Evolutionary conservation across 495 filamentous ascomycete species (phyloP).

Genomic region (Penicillium macrosclerotiorum): DNA sequence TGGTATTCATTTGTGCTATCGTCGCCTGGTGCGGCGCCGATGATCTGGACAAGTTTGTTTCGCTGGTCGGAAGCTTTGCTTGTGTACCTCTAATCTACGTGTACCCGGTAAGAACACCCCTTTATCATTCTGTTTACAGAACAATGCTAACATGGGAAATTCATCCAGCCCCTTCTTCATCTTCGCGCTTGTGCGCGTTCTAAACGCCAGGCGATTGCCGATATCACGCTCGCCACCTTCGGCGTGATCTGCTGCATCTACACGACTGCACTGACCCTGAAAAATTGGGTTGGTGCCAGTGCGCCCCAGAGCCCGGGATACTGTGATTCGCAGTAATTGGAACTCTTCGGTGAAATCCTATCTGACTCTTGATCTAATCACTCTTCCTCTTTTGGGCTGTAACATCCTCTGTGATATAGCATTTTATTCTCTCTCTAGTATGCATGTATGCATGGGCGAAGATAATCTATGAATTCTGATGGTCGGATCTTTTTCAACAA

Average conservation of each 20-base stretch:
- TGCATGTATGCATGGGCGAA: constrained; percentile 10
- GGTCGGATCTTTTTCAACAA: constrained; percentile 5
- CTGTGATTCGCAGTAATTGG: constrained; percentile 48
- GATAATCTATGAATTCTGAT: constrained; percentile 5
- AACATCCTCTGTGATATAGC: constrained; percentile 16
- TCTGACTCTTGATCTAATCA: background rate
- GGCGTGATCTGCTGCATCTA: constrained; percentile 85
- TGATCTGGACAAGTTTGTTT: constrained; percentile 95
- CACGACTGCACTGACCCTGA: constrained; percentile 79
- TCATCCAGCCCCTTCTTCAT: constrained; percentile 77
- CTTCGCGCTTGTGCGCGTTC: constrained; percentile 72
- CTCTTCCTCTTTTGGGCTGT: constrained; percentile 9
- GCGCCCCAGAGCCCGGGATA: constrained; percentile 51
- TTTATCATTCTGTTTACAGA: constrained; percentile 6
- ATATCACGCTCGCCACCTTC: constrained; percentile 74
- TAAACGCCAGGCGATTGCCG: constrained; percentile 59
- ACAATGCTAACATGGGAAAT: constrained; percentile 5
- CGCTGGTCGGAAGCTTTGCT: constrained; percentile 92
- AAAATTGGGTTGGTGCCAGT: constrained; percentile 68
- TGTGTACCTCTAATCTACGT: constrained; percentile 97
- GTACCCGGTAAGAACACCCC: constrained; percentile 71
- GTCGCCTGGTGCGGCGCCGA: constrained; percentile 91
- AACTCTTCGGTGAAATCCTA: background rate
- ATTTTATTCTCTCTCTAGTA: too few species aligned
- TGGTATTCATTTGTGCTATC: constrained; percentile 79